Evolutionary conservation across 2,329 filamentous ascomycete species (phyloP).

Genomic region (Dactylonectria estremocensis): DNA sequence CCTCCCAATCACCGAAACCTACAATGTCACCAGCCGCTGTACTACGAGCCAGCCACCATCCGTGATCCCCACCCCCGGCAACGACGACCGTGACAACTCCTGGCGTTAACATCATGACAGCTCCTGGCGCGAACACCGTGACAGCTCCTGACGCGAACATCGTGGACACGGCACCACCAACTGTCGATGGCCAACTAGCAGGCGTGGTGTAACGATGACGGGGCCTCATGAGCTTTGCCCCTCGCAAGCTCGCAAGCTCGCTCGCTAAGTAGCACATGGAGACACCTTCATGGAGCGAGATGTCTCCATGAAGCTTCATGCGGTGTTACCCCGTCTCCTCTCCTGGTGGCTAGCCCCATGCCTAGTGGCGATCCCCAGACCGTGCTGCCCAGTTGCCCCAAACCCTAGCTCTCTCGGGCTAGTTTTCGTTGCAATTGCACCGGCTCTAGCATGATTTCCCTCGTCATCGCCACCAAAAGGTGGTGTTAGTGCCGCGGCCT

Average conservation of each 20-base stretch:
- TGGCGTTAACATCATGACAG: neutral
- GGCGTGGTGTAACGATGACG: neutral
- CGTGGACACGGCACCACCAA: neutral
- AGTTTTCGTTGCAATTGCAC: neutral
- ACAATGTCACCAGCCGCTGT: conserved; percentile 3
- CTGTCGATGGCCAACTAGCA: neutral
- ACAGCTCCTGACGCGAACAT: neutral
- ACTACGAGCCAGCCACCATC: neutral
- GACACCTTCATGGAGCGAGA: neutral
- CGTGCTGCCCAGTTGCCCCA: neutral
- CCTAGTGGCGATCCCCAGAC: conserved; percentile 4
- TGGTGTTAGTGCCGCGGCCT: neutral
- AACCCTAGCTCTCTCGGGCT: neutral
- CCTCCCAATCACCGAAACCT: conserved; percentile 2
- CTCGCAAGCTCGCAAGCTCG: neutral
- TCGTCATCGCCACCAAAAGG: conserved; percentile 1
- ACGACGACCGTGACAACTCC: neutral
- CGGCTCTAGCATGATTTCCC: neutral
- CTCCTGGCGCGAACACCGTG: neutral
- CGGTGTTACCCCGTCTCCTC: neutral
- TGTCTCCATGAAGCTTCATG: neutral
- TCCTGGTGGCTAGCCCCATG: conserved; percentile 1
- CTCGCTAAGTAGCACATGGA: neutral
- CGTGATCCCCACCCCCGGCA: neutral
- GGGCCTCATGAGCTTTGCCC: neutral